Evolutionary conservation across 2,329 filamentous ascomycete species (phyloP).

Genomic region (Ophiostoma australiae): DNA sequence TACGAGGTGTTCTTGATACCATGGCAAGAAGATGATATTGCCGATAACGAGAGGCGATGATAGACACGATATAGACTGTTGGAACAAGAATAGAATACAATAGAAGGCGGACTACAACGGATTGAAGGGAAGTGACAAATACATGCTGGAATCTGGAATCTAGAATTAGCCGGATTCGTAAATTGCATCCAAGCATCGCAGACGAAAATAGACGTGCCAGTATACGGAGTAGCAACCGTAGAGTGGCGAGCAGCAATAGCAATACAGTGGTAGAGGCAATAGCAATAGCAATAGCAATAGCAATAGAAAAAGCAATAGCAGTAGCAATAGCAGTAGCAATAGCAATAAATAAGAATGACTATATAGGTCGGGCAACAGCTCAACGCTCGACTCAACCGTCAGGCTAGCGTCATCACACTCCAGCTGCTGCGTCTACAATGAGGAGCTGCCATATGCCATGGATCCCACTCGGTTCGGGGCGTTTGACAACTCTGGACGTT

Average conservation of each 20-base stretch:
- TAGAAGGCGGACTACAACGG: not conserved
- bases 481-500: constrained; percentile 13
- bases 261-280: not conserved
- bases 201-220: not conserved
- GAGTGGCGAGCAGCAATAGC: not conserved
- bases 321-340: no score
- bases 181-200: constrained; percentile 1
- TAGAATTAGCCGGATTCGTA: not conserved
- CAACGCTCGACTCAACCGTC: not conserved
- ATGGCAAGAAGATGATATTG: not conserved
- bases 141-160: no score
- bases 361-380: not conserved
- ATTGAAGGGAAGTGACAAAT: not conserved
- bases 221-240: not conserved
- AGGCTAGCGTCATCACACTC: not conserved
- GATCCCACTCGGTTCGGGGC: constrained; percentile 6
- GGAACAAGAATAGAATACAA: not conserved
- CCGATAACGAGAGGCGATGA: not conserved
- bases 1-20: not conserved
- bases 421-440: not conserved
- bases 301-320: no score
- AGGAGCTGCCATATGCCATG: not conserved
- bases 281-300: not conserved
- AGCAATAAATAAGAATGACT: not conserved
- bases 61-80: no score